Evolutionary conservation across 139 green algal genomes (phyloP), one percentile per base, ranked within the genome.

Genomic region (Picochlorum sp.): DNA sequence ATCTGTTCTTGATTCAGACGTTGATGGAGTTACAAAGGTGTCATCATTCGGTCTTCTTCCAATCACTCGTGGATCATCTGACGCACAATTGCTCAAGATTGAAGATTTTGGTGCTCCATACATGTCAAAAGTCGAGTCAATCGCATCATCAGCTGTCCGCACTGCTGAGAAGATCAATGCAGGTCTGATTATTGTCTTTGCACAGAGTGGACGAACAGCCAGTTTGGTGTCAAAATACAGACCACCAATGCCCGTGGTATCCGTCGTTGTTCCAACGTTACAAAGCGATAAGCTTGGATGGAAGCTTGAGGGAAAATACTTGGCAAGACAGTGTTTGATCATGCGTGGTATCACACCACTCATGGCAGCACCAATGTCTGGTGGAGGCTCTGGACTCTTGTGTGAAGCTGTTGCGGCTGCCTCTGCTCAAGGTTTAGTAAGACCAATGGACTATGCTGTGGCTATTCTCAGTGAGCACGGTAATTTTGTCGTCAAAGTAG

Each of bases 201-300:
- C 85, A 10, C 74, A 85, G 24, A 87, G 81, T 9, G 89, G 88
- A 64, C 75, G 82, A 66, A 95, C 87, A 16, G 84, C 84, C 0
- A 72, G 72, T 56, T 75, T 93, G 61, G 69, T 96, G 49, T 77
- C 89, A 63, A 96, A 96, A 80, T 95, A 92, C 83, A 79, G 86
- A 49, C 84, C 87, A 1, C 61, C 72, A 30, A 85, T 86, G 75
- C 84, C 86, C 46, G 80, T 80, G 16, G 60, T 82, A 56, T 69
- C 79, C 13, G 76, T 85, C 20, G 76, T 85, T 14, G 73, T 85
- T 52, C 79, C 79, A 56, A 67, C 62, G 16, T 61, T 80, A 5
- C 64, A 49, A 21, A 64, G 34, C 63, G 65, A 54, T 21, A 20
- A 26, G n/a, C 65, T 80, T 32, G 51, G 63, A 9, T 81, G 76